phyloP scores from a whole-genome alignment of 2,329 filamentous ascomycete genomes.

The Chalara sp. region DNA sequence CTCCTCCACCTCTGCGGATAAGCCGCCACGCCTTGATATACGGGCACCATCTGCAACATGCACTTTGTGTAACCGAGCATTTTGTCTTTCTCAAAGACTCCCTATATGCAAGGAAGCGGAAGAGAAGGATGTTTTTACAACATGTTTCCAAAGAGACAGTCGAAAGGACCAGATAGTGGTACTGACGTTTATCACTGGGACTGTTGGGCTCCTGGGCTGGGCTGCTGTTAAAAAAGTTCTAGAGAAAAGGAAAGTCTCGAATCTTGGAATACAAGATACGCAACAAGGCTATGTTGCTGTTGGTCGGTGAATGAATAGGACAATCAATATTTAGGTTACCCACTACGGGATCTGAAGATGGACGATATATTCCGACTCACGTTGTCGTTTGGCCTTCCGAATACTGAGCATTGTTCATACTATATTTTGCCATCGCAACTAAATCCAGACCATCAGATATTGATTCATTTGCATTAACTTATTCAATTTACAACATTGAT shows the following conservation, averaged over 20 bases:
- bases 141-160: slow-evolving; percentile 61
- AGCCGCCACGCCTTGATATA: slow-evolving; percentile 9
- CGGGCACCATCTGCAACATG: slow-evolving; percentile 41
- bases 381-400: too few relatives aligned
- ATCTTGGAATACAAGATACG: slow-evolving; percentile 10
- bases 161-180: slow-evolving; percentile 62
- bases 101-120: slow-evolving; percentile 57
- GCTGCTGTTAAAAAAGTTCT: slow-evolving; percentile 44
- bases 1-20: slow-evolving; percentile 17
- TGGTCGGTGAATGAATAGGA: slow-evolving; percentile 1
- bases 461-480: too few relatives aligned
- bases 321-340: too few relatives aligned
- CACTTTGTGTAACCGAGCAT: slow-evolving; percentile 57
- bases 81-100: slow-evolving; percentile 52
- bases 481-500: too few relatives aligned
- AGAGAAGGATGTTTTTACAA: slow-evolving; percentile 54
- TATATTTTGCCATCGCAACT: too few relatives aligned
- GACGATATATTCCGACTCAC: too few relatives aligned
- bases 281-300: slow-evolving; percentile 20
- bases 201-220: slow-evolving; percentile 52
- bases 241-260: slow-evolving; percentile 32
- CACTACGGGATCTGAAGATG: too few relatives aligned
- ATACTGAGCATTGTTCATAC: too few relatives aligned
- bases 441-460: too few relatives aligned
- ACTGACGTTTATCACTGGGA: slow-evolving; percentile 55